Evolutionary conservation across 129 eudicot genomes (phyloP).

Genomic region (Cynara cardunculus): DNA sequence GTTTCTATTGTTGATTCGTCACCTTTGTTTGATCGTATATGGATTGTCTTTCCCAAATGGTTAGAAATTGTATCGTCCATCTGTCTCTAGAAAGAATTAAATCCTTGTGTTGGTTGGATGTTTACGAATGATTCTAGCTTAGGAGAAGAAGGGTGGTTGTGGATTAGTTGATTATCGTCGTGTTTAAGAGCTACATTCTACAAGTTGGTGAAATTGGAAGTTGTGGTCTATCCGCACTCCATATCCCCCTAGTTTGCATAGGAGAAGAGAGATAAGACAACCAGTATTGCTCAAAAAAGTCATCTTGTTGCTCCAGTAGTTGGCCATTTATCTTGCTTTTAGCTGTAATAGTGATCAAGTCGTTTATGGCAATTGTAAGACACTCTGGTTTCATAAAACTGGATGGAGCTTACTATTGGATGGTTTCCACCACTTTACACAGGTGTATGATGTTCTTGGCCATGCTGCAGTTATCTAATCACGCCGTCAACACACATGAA

Average conservation of each 20-base stretch:
- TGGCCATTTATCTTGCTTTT: neutral
- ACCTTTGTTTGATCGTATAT: slow-evolving; percentile 5
- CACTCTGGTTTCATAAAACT: neutral
- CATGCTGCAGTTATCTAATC: neutral
- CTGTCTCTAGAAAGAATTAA: neutral
- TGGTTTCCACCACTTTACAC: neutral
- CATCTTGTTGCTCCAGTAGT: neutral
- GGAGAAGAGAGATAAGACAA: neutral
- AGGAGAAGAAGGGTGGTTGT: slow-evolving; percentile 11
- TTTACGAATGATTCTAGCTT: neutral
- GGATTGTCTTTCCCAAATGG: neutral
- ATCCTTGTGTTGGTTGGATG: neutral
- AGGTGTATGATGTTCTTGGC: neutral
- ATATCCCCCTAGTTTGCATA: neutral
- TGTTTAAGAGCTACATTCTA: slow-evolving; percentile 8
- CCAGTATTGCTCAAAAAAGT: neutral
- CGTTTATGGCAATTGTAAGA: neutral
- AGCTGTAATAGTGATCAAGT: neutral
- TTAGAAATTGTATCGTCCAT: neutral
- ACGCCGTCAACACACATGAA: neutral
- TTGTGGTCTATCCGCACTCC: neutral
- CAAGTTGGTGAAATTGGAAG: slow-evolving; percentile 1
- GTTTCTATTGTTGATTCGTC: neutral
- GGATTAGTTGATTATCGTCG: neutral
- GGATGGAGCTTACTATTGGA: neutral